Evolutionary conservation across 2,329 filamentous ascomycete genomes (phyloP).

Genomic region (Penicillium italicum): DNA sequence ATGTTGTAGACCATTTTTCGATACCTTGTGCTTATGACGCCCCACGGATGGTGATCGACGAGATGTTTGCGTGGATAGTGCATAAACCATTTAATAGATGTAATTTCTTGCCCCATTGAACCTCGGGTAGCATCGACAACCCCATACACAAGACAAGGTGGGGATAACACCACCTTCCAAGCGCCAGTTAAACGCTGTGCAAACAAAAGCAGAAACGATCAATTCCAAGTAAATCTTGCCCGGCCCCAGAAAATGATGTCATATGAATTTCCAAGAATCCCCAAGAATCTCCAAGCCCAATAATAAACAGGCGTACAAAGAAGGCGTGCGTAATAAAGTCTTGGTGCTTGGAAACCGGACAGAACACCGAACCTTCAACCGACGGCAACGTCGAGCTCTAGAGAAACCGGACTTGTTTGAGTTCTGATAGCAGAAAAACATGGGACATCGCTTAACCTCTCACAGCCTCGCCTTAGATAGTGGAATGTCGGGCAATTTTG

Average conservation of each 20-base stretch:
- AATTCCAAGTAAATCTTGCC: not conserved
- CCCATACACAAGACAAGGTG: not conserved
- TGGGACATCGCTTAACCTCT: not conserved
- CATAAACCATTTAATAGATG: not conserved
- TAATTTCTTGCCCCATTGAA: not conserved
- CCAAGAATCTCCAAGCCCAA: not conserved
- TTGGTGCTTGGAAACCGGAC: not conserved
- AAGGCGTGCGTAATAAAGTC: not conserved
- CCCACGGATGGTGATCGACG: not conserved
- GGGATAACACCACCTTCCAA: not conserved
- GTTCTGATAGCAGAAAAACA: not conserved
- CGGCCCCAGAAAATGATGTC: constrained; percentile 4
- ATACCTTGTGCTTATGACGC: not conserved
- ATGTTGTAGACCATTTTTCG: not conserved
- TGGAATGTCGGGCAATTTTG: not conserved
- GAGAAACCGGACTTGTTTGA: too few relatives aligned
- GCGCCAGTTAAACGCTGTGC: not conserved
- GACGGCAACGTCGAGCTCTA: not conserved
- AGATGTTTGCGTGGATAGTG: not conserved
- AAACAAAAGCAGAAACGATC: not conserved
- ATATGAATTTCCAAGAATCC: not conserved
- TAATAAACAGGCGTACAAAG: not conserved
- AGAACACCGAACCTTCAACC: not conserved
- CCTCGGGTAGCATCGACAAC: not conserved
- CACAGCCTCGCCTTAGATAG: not conserved